Evolutionary conservation across 495 filamentous ascomycete genomes (phyloP).

Genomic region (Pyronema domesticum): DNA sequence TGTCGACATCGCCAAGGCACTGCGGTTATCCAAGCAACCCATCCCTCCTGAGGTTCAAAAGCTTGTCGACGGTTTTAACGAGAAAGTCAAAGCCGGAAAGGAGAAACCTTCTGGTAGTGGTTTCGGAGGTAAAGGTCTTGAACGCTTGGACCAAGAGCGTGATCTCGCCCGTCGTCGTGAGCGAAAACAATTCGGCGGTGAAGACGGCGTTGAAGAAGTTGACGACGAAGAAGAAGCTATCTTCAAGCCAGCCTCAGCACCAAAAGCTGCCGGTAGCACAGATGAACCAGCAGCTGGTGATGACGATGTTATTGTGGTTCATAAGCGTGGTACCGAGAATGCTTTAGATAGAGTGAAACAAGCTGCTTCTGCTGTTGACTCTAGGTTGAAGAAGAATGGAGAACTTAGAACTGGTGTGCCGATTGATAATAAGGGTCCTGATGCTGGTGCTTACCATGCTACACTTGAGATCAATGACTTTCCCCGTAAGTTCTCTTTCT

Average conservation of each 20-base stretch:
- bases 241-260: slow-evolving; percentile 36
- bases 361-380: slow-evolving; percentile 72
- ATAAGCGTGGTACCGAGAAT: slow-evolving; percentile 45
- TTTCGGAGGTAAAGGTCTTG: slow-evolving; percentile 89
- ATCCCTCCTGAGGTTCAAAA: slow-evolving; percentile 56
- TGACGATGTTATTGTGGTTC: slow-evolving; percentile 62
- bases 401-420: slow-evolving; percentile 80
- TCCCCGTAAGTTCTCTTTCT: slow-evolving; percentile 44
- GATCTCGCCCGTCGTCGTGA: slow-evolving; percentile 68
- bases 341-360: slow-evolving; percentile 68
- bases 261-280: slow-evolving; percentile 22
- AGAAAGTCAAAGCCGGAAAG: slow-evolving; percentile 84
- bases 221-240: slow-evolving; percentile 53
- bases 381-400: slow-evolving; percentile 66
- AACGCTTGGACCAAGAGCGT: slow-evolving; percentile 76
- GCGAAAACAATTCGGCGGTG: slow-evolving; percentile 75
- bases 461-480: slow-evolving; percentile 99
- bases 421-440: slow-evolving; percentile 96
- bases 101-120: slow-evolving; percentile 66
- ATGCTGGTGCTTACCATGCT: slow-evolving; percentile 92
- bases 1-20: slow-evolving; percentile 74
- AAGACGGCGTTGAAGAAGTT: slow-evolving; percentile 72
- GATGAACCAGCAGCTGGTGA: slow-evolving; percentile 24
- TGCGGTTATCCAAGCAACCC: slow-evolving; percentile 74
- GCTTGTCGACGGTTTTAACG: slow-evolving; percentile 48